Conservation (phyloP, 495 filamentous ascomycete genomes). For the Podospora comata region DNA sequence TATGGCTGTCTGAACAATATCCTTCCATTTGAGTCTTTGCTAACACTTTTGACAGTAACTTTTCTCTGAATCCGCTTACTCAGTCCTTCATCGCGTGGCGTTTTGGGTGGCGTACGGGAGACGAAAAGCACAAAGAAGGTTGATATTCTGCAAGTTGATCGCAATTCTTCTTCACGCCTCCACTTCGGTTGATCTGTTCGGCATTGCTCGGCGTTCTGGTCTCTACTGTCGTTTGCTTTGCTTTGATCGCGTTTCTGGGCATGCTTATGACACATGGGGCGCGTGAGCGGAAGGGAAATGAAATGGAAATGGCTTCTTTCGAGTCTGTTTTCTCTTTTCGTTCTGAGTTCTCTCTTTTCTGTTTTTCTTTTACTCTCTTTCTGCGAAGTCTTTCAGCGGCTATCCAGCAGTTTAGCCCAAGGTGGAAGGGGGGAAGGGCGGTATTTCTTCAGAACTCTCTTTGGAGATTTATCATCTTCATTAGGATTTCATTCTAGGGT, state of each 20-base stretch:
- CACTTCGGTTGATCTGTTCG: constrained; percentile 15
- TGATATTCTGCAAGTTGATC: constrained; percentile 12
- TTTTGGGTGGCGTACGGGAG: constrained; percentile 16
- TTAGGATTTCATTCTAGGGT: too few relatives aligned
- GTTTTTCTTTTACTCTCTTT: constrained; percentile 10
- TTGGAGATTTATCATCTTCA: too few relatives aligned
- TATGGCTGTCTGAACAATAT: not conserved
- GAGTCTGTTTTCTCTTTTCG: not conserved
- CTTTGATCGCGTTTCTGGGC: constrained; percentile 10
- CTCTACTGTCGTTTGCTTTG: constrained; percentile 10
- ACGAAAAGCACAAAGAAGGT: constrained; percentile 13
- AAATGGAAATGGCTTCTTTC: constrained; percentile 13
- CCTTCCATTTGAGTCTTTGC: not conserved
- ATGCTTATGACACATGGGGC: constrained; percentile 13
- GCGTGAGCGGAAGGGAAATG: constrained; percentile 18
- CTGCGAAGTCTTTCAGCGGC: not conserved
- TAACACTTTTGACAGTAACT: constrained; percentile 14
- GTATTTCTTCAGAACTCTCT: too few relatives aligned
- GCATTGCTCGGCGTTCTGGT: constrained; percentile 26
- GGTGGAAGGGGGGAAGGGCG: too few relatives aligned
- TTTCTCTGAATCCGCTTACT: constrained; percentile 8
- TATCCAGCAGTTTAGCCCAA: not conserved
- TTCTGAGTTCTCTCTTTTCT: constrained; percentile 3
- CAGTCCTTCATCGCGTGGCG: constrained; percentile 20
- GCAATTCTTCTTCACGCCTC: constrained; percentile 6